Base-by-base conservation (phyloP, 257 asterid genomes). In the Cordia subcordata region DNA sequence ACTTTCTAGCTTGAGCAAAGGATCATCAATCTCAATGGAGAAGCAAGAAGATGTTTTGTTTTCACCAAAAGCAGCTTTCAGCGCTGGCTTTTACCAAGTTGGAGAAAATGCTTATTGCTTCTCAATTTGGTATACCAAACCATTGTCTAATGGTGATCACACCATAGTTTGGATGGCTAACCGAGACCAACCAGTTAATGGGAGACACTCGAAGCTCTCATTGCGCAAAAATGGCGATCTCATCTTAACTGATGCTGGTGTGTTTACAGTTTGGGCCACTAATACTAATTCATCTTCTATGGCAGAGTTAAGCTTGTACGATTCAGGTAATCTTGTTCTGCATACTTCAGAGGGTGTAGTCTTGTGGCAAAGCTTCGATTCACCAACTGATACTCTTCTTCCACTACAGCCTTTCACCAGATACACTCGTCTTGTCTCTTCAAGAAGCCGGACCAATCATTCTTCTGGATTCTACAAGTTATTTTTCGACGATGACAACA, bases 151-250 rank as follows among this genome's bases (percentile, higher is more conserved):
- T 13, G 61, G 60, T 4, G n/a, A 18, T 15, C 10, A 32, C 45
- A 59, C 64, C 46, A 15, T 63, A 0, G 62, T 70, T 18, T 70
- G 75, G 75, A 63, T 63, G 69, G 75, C 70, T 10, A 70, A 63
- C 18, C 49, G 75, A 6, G 66, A 70, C 51, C 39, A 33, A 33
- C 75, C 75, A 3, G 75, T 63, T 4, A 60, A 54, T 45, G 67
- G 68, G 5, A 54, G 55, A 46, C 4, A 53, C 14, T 58, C 76
- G 5, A 65, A 60, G 63, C 63, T 65, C 3, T 20, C 63, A 1
- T 52, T 71, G 47, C 40, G 2, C 13, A 20, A 42, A 45, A 62
- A 68, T 1, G 75, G 70, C 13, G 53, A 63, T 47, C 70, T 70
- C 38, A 37, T 63, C 23, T 59, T 71, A 21, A 16, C 11, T 4